Conservation (phyloP, 2,329 filamentous ascomycete genomes). For the Cercospora janseana region DNA sequence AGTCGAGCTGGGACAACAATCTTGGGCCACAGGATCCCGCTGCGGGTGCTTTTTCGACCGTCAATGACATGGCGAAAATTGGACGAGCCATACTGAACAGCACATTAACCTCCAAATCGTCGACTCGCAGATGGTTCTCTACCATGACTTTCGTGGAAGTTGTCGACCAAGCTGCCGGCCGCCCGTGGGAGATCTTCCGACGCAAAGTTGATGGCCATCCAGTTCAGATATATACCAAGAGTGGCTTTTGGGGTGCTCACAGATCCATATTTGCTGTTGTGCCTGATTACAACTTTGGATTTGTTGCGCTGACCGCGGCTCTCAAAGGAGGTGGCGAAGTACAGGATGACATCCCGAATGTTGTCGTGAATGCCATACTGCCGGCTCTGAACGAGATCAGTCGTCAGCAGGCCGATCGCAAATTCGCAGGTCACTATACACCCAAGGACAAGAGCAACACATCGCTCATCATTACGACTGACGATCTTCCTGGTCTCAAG, state of each 20-base stretch:
- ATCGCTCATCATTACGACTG: conserved; percentile 31
- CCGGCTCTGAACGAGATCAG: conserved; percentile 34
- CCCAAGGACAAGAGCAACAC: conserved; percentile 17
- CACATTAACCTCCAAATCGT: conserved; percentile 42
- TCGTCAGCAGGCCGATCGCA: conserved; percentile 30
- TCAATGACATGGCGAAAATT: conserved; percentile 30
- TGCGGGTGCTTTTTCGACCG: conserved; percentile 22
- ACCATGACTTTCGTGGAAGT: conserved; percentile 39
- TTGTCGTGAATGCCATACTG: conserved; percentile 27
- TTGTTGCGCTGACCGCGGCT: conserved; percentile 42
- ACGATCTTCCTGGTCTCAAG: conserved; percentile 32
- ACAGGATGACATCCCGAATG: conserved; percentile 21
- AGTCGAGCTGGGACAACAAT: conserved; percentile 27
- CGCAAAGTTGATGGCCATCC: conserved; percentile 42
- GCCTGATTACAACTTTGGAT: conserved; percentile 49
- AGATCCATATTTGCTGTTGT: conserved; percentile 41
- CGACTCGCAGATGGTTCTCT: conserved; percentile 51
- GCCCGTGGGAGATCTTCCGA: conserved; percentile 52
- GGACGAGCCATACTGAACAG: conserved; percentile 46
- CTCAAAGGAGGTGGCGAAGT: conserved; percentile 15
- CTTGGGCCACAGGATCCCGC: conserved; percentile 38
- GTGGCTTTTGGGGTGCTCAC: conserved; percentile 41
- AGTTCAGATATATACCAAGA: conserved; percentile 51
- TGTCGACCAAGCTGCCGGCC: conserved; percentile 44
- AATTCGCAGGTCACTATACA: conserved; percentile 33